These are phyloP conservation scores for Saussurea involucrata DNA, from an alignment of 129 eudicot species.

Conservation along the genomic window DNA sequence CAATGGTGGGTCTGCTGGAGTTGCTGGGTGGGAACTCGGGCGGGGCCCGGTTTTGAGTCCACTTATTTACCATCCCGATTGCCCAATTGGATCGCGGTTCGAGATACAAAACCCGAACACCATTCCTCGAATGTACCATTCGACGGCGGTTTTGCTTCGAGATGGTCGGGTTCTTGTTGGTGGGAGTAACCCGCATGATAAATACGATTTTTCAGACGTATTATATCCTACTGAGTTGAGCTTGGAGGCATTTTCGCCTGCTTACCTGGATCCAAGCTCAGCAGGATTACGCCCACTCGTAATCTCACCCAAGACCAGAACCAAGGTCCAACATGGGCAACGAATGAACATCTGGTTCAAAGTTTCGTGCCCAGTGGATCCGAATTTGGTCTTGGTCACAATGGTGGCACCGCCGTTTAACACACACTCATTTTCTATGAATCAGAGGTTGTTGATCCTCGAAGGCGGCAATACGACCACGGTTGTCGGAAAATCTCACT, in stretches of 20 bases:
- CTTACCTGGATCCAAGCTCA: slow-evolving; percentile 41
- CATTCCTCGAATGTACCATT: slow-evolving; percentile 71
- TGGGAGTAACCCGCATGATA: slow-evolving; percentile 63
- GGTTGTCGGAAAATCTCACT: slow-evolving; percentile 27
- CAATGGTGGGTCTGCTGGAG: slow-evolving; percentile 59
- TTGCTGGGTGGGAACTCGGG: slow-evolving; percentile 66
- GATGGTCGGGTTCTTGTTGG: slow-evolving; percentile 72
- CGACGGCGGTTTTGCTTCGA: slow-evolving; percentile 53
- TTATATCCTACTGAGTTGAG: slow-evolving; percentile 67
- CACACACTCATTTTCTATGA: slow-evolving; percentile 87
- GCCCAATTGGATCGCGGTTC: slow-evolving; percentile 28
- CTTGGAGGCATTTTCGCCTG: slow-evolving; percentile 72
- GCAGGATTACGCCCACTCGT: slow-evolving; percentile 52
- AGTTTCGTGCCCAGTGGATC: slow-evolving; percentile 31
- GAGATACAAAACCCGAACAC: slow-evolving; percentile 43
- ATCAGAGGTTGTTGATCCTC: slow-evolving; percentile 63
- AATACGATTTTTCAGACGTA: slow-evolving; percentile 49
- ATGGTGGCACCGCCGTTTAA: slow-evolving; percentile 78
- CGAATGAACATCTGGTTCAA: slow-evolving; percentile 34
- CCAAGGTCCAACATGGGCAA: slow-evolving; percentile 35
- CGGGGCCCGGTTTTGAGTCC: slow-evolving; percentile 65
- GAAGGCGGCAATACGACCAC: slow-evolving; percentile 25
- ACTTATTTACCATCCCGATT: slow-evolving; percentile 45
- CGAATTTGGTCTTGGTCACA: slow-evolving; percentile 43
- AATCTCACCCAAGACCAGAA: slow-evolving; percentile 29